Base-by-base conservation (phyloP, 2,329 filamentous ascomycete genomes). In the Didymella pinodella region DNA sequence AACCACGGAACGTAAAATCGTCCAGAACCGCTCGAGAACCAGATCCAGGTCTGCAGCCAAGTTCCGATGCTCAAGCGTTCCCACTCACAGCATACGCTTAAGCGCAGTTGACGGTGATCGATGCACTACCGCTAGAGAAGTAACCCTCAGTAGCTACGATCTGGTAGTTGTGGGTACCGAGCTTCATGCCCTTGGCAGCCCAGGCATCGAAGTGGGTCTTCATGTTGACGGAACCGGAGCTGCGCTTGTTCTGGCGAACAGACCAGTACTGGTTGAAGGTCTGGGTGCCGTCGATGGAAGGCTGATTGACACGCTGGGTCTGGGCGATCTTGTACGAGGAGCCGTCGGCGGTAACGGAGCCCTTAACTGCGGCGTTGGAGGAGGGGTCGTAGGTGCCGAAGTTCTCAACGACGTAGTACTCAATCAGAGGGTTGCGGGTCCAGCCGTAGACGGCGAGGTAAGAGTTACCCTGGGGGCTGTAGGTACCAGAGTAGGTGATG, bases 381-480 rank as follows among this genome's bases (percentile, higher is more conserved):
- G 78, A 79, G 1, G 82, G 81, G 38, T 82, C 77, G 67, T 84
- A 81, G 31, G 80, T 81, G 49, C 81, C 82, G 72, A 68, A 86
- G 82, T 79, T 83, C 79, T 77, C 85, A 81, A 75, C 72, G 29
- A 75, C 70, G 63, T 75, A 80, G 77, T 86, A 86, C 65, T 86
- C 85, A 65, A 86, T 76, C 25, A 85, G 73, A 0, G 83, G 83
- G 70, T 79, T 81, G 34, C 73, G 77, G 8, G 82, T 84, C 84
- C 85, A 87, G 48, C 85, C 85, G 67, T 87, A 87, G 49, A 87
- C 69, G 34, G 84, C 74, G 28, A 88, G 82, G 68, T 86, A 86
- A 5, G 71, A 73, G 61, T 73, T 73, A 26, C 73, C 73, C 41
- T 67, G 69, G 57, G 75, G 70, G 31, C 58, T 66, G 72, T 78